Evolutionary conservation across 257 asterid species (phyloP).

Genomic region (Agastache rugosa): DNA sequence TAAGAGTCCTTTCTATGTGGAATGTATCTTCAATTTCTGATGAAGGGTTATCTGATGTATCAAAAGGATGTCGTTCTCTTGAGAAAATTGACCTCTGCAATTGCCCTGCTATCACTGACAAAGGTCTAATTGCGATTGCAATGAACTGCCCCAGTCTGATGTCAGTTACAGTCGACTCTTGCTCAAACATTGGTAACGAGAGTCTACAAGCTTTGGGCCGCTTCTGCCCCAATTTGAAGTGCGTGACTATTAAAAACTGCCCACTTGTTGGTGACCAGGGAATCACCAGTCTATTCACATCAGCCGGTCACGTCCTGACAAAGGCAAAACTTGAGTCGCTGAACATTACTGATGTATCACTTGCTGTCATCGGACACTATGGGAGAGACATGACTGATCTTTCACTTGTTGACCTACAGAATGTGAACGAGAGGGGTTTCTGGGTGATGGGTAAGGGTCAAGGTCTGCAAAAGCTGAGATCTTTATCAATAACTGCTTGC

Average conservation of each 20-base stretch:
- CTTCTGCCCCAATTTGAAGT: conserved; percentile 65
- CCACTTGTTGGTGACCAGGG: conserved; percentile 75
- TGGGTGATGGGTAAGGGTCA: conserved; percentile 90
- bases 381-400: conserved; percentile 68
- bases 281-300: conserved; percentile 64
- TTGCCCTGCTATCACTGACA: conserved; percentile 72
- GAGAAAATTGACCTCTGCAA: conserved; percentile 79
- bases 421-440: conserved; percentile 81
- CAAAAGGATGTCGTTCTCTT: conserved; percentile 59
- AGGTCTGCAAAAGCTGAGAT: conserved; percentile 70
- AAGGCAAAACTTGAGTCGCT: conserved; percentile 67
- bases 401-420: conserved; percentile 59
- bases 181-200: conserved; percentile 72
- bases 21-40: conserved; percentile 64
- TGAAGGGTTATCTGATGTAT: conserved; percentile 71
- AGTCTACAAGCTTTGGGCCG: conserved; percentile 67
- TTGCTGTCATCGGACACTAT: conserved; percentile 83
- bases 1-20: conserved; percentile 75
- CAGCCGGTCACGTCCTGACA: conserved; percentile 58
- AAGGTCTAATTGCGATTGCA: conserved; percentile 70
- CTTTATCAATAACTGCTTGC: conserved; percentile 63
- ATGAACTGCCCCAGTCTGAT: conserved; percentile 66
- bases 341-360: conserved; percentile 67
- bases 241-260: conserved; percentile 62
- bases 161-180: conserved; percentile 72